Conservation (phyloP, 2,329 filamentous ascomycete species). For the Aspergillus sp. region DNA sequence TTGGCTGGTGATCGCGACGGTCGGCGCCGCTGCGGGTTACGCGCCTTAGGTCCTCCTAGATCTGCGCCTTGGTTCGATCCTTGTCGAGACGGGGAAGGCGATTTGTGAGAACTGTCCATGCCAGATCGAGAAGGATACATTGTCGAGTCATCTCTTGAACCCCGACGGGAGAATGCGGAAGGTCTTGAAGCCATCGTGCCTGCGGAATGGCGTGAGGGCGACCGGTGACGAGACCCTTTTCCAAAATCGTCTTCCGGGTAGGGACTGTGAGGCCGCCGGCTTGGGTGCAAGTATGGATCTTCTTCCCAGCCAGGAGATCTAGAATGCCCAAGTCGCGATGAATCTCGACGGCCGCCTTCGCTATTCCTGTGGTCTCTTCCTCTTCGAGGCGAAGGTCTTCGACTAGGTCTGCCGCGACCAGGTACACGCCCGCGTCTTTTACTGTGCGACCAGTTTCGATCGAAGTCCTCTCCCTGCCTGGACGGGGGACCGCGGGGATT, state of each 20-base stretch:
- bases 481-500: slow-evolving; percentile 29
- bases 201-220: slow-evolving; percentile 40
- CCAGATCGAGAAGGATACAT: slow-evolving; percentile 36
- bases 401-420: slow-evolving; percentile 38
- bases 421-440: slow-evolving; percentile 40
- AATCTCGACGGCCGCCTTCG: slow-evolving; percentile 34
- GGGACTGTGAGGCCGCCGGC: slow-evolving; percentile 35
- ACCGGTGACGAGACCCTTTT: slow-evolving; percentile 36
- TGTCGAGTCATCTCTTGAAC: slow-evolving; percentile 26
- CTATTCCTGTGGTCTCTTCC: slow-evolving; percentile 39
- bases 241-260: slow-evolving; percentile 31
- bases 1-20: slow-evolving; percentile 53
- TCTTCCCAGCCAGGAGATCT: slow-evolving; percentile 38
- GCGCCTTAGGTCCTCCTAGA: slow-evolving; percentile 38
- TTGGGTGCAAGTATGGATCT: slow-evolving; percentile 31
- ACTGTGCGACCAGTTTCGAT: slow-evolving; percentile 41
- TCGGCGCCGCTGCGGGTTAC: slow-evolving; percentile 37
- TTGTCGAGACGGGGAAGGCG: slow-evolving; percentile 41
- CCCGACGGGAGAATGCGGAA: slow-evolving; percentile 30
- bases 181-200: slow-evolving; percentile 39
- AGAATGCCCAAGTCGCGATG: slow-evolving; percentile 34
- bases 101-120: slow-evolving; percentile 32
- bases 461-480: slow-evolving; percentile 41
- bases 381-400: slow-evolving; percentile 37
- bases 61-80: slow-evolving; percentile 41